Percentiles rank a stretch among this genome's conserved stretches.
Evolutionary conservation across 495 filamentous ascomycete genomes (phyloP).

Genomic region (Podospora pseudocomata): DNA sequence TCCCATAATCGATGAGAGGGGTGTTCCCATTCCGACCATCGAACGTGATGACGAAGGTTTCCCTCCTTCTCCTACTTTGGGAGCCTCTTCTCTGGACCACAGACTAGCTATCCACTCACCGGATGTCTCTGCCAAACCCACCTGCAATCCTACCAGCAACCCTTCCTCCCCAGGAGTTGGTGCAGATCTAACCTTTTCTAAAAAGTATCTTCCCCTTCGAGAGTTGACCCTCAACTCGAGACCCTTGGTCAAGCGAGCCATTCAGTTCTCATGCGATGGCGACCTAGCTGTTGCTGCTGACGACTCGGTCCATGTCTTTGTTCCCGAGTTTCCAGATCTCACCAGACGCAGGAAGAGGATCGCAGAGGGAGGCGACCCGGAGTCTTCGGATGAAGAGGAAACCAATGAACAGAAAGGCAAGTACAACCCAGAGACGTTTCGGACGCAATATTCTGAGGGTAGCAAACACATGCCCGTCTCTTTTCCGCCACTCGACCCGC

Average conservation of each 20-base stretch:
- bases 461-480: conserved; percentile 37
- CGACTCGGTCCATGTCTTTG: conserved; percentile 45
- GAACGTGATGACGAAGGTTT: neutral
- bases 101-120: too few relatives aligned
- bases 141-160: neutral
- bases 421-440: conserved; percentile 18
- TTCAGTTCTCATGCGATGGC: conserved; percentile 48
- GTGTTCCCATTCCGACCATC: neutral
- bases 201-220: conserved; percentile 38
- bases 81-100: neutral
- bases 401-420: conserved; percentile 14
- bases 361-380: conserved; percentile 16
- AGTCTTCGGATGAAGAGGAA: conserved; percentile 24
- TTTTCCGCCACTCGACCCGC: conserved; percentile 34
- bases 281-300: conserved; percentile 47
- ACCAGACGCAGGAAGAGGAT: conserved; percentile 16
- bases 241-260: conserved; percentile 42
- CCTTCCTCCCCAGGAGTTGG: neutral
- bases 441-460: conserved; percentile 33
- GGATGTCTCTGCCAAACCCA: neutral
- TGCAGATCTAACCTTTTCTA: conserved; percentile 10
- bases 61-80: neutral
- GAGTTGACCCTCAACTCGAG: conserved; percentile 42
- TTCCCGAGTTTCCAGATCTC: conserved; percentile 41
- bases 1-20: neutral